Evolutionary conservation across 192 early-diverging fungal genomes (phyloP).

Genomic region (Polychytrium aggregatum): DNA sequence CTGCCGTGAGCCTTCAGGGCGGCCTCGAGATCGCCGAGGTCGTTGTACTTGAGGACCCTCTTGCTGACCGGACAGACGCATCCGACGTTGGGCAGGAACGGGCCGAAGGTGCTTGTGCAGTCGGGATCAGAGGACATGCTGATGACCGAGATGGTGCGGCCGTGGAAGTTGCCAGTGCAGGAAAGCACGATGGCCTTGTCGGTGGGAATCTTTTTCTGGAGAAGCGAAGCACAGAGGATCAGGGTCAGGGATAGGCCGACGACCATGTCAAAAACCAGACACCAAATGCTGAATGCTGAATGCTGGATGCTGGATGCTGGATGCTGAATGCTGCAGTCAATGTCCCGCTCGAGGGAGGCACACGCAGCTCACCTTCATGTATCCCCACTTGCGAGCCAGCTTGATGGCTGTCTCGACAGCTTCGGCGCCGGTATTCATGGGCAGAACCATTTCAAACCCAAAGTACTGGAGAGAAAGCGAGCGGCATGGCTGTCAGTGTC

Average conservation of each 20-base stretch:
- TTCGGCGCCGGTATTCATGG: slow-evolving; percentile 98
- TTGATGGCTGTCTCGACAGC: slow-evolving; percentile 98
- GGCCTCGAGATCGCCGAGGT: slow-evolving; percentile 75
- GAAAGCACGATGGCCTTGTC: slow-evolving; percentile 75
- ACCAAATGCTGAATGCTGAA: too few relatives aligned
- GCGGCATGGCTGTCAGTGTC: background rate
- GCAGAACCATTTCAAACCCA: slow-evolving; percentile 94
- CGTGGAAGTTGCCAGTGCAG: slow-evolving; percentile 89
- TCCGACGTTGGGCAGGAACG: slow-evolving; percentile 80
- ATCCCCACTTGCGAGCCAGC: slow-evolving; percentile 94
- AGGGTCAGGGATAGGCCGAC: too few relatives aligned
- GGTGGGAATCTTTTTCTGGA: slow-evolving; percentile 65
- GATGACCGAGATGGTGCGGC: slow-evolving; percentile 84
- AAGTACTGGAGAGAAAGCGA: slow-evolving; percentile 48
- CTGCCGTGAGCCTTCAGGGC: slow-evolving; percentile 73
- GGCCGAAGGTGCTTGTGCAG: slow-evolving; percentile 77
- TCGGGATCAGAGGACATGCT: slow-evolving; percentile 92
- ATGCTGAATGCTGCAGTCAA: too few relatives aligned
- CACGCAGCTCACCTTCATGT: slow-evolving; percentile 38
- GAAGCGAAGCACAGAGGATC: too few relatives aligned
- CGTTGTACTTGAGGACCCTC: slow-evolving; percentile 66
- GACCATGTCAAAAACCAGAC: background rate
- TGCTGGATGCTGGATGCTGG: too few relatives aligned
- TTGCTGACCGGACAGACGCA: slow-evolving; percentile 66
- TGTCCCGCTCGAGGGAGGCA: background rate